Evolutionary conservation across 106 monocot species (phyloP).

Genomic region (Dendrobium officinale): DNA sequence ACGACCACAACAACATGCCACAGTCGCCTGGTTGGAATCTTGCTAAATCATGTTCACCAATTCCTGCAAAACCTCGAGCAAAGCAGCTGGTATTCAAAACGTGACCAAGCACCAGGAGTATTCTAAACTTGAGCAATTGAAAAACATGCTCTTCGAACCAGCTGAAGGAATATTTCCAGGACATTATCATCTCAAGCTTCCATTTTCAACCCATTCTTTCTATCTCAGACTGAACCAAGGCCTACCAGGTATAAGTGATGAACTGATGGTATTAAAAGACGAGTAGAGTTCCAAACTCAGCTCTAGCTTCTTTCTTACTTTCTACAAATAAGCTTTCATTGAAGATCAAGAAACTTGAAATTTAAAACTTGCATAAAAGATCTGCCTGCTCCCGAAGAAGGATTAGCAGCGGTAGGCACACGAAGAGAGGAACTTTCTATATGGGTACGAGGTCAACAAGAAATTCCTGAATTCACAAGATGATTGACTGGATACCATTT

Average conservation of each 20-base stretch:
- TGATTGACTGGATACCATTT: not conserved
- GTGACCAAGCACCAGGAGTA: not conserved
- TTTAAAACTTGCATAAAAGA: not conserved
- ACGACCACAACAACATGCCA: too few relatives aligned
- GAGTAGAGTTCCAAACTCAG: not conserved
- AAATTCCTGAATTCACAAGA: not conserved
- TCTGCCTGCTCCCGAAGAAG: not conserved
- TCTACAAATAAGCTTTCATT: not conserved
- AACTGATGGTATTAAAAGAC: not conserved
- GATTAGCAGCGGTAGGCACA: not conserved
- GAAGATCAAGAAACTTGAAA: not conserved
- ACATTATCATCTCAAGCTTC: not conserved
- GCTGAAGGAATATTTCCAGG: not conserved
- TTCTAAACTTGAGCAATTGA: not conserved
- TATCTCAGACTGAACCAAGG: not conserved
- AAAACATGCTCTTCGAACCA: not conserved
- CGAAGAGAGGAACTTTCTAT: not conserved
- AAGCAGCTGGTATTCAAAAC: not conserved
- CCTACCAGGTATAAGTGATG: not conserved
- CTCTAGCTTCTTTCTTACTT: not conserved
- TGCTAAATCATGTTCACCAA: not conserved
- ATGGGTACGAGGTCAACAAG: not conserved
- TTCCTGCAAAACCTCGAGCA: not conserved
- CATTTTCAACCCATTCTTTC: too few relatives aligned
- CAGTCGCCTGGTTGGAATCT: not conserved